A percentile compares a stretch with the other conserved stretches of the same genome.
These are phyloP conservation scores for Xylariales sp. DNA, from an alignment of 2,329 filamentous ascomycete species.

Conservation along the genomic window DNA sequence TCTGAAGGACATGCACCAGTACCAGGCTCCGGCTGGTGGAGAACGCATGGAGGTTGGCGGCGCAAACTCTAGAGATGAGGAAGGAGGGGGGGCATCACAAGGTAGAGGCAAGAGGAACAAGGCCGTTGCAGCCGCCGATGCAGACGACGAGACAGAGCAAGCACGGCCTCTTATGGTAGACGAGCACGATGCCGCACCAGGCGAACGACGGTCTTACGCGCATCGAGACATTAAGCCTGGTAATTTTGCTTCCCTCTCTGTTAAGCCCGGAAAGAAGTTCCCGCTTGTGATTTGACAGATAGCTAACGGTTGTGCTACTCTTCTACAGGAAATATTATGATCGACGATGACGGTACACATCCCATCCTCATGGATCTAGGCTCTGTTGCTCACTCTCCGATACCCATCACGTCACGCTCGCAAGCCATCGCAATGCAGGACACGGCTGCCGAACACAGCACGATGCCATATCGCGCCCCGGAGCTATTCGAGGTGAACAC, in stretches of 20 bases:
- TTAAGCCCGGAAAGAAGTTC: background rate
- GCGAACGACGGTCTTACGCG: conserved; percentile 74
- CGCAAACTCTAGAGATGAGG: conserved; percentile 34
- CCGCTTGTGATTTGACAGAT: background rate
- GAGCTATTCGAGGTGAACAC: conserved; percentile 98
- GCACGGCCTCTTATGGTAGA: conserved; percentile 79
- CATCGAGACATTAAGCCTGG: conserved; percentile 97
- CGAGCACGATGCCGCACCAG: conserved; percentile 66
- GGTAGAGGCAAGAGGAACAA: conserved; percentile 31
- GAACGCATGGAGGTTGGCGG: conserved; percentile 51
- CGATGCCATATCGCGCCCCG: conserved; percentile 96
- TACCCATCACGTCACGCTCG: conserved; percentile 83
- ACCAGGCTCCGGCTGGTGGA: conserved; percentile 50
- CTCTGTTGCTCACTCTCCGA: conserved; percentile 81
- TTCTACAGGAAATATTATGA: conserved; percentile 90
- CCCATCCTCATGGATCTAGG: conserved; percentile 98
- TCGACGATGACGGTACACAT: conserved; percentile 80
- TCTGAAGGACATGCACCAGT: conserved; percentile 86
- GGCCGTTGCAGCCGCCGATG: conserved; percentile 43
- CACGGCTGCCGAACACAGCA: conserved; percentile 90
- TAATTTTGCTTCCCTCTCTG: conserved; percentile 33
- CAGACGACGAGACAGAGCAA: conserved; percentile 69
- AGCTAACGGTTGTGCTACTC: background rate
- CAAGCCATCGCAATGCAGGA: conserved; percentile 91
- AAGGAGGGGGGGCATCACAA: conserved; percentile 31